Evolutionary conservation across 177 flowering plant species (phyloP).

Genomic region (Vitis hybrid): DNA sequence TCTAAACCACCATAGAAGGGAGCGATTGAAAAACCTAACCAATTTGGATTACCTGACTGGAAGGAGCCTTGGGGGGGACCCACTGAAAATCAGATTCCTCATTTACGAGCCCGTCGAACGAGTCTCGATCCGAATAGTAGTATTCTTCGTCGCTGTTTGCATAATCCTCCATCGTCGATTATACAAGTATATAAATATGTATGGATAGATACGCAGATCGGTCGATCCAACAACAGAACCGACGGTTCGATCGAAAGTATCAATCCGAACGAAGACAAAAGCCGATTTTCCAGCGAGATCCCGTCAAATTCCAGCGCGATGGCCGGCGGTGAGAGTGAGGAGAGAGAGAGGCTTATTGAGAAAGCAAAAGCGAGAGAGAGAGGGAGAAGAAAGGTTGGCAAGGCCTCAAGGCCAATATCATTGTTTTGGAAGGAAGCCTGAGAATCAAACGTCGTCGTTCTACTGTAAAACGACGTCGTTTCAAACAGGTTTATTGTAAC

Average conservation of each 20-base stretch:
- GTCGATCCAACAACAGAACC: not conserved
- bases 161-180: constrained; percentile 39
- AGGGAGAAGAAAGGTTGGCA: not conserved
- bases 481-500: no score
- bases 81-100: constrained; percentile 45
- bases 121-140: constrained; percentile 57
- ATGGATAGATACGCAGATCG: not conserved
- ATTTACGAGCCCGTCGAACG: constrained; percentile 59
- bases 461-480: no score
- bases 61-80: constrained; percentile 31
- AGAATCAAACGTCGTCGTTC: no score
- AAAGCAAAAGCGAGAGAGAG: constrained; percentile 4
- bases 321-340: constrained; percentile 8
- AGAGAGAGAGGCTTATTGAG: constrained; percentile 5
- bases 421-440: no score
- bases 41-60: constrained; percentile 34
- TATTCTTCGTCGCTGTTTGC: constrained; percentile 48
- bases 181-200: no score
- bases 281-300: not conserved
- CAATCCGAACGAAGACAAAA: not conserved
- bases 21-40: not conserved
- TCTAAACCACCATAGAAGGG: not conserved
- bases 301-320: constrained; percentile 2
- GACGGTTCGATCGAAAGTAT: not conserved
- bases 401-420: not conserved